phyloP scores from a whole-genome alignment of 208 protist species.

The Leishmania major region DNA sequence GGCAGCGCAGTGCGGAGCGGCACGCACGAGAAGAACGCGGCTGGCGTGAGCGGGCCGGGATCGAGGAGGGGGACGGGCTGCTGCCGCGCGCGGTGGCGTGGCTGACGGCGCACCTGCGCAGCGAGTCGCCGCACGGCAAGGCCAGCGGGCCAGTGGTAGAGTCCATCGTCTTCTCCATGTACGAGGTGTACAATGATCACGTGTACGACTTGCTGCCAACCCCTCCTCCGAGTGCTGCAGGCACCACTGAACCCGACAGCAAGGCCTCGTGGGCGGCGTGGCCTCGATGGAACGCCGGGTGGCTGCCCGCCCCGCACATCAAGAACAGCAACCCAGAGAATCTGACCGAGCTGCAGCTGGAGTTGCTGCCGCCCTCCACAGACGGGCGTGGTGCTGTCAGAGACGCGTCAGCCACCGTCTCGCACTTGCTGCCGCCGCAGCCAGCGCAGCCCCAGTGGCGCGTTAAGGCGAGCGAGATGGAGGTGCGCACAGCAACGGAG shows the following conservation, averaged over 20 bases:
- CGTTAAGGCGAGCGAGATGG: conserved; percentile 26
- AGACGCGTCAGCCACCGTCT: conserved; percentile 9
- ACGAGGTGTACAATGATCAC: conserved; percentile 51
- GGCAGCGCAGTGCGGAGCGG: conserved; percentile 19
- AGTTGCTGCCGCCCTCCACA: conserved; percentile 19
- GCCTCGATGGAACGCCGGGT: conserved; percentile 32
- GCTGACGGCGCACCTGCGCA: conserved; percentile 36
- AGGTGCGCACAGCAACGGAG: conserved; percentile 25
- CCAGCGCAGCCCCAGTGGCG: conserved; percentile 26
- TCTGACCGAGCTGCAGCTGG: conserved; percentile 34
- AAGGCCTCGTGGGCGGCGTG: conserved; percentile 6
- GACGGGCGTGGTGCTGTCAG: not conserved
- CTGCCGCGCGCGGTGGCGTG: conserved; percentile 48
- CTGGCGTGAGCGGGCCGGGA: conserved; percentile 15
- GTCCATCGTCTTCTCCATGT: conserved; percentile 38
- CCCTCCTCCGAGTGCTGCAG: not conserved
- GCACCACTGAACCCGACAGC: not conserved
- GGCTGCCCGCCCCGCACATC: conserved; percentile 25
- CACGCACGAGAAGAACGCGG: conserved; percentile 17
- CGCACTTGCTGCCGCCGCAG: conserved; percentile 17
- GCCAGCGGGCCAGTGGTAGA: conserved; percentile 24
- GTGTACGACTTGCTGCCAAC: conserved; percentile 41
- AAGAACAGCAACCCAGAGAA: conserved; percentile 31
- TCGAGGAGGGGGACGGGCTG: conserved; percentile 32
- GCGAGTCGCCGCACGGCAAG: not conserved